Evolutionary conservation across 1,284 basidiomycete genomes (phyloP).

Genomic region (Exobasidium rhododendri): DNA sequence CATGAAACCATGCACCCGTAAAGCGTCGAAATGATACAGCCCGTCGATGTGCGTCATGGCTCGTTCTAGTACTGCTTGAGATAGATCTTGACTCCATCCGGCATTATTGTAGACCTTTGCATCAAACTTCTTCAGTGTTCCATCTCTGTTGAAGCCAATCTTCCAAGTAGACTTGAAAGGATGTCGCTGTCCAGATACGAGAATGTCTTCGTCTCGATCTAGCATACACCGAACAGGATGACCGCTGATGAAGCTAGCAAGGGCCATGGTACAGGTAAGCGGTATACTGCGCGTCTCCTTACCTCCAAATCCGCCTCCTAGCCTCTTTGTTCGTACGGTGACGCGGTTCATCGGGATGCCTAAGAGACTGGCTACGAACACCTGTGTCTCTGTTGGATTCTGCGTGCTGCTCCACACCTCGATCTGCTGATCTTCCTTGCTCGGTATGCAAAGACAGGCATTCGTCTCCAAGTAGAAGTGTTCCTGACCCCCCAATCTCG

Average conservation of each 20-base stretch:
- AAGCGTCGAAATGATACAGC: slow-evolving; percentile 46
- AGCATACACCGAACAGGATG: slow-evolving; percentile 54
- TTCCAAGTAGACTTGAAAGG: slow-evolving; percentile 54
- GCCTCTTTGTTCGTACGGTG: slow-evolving; percentile 47
- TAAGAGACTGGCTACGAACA: slow-evolving; percentile 51
- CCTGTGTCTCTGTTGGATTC: slow-evolving; percentile 54
- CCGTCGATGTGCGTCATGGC: slow-evolving; percentile 55
- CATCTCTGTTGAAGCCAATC: slow-evolving; percentile 51
- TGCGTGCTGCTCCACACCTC: slow-evolving; percentile 55
- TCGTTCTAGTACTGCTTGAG: slow-evolving; percentile 54
- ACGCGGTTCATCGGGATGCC: slow-evolving; percentile 54
- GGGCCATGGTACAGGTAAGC: slow-evolving; percentile 35
- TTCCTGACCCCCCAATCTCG: slow-evolving; percentile 53
- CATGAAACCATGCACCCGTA: slow-evolving; percentile 50
- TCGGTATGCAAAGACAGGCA: slow-evolving; percentile 53
- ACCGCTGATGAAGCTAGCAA: slow-evolving; percentile 51
- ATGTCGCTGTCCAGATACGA: slow-evolving; percentile 54
- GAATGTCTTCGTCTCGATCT: slow-evolving; percentile 56
- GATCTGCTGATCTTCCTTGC: slow-evolving; percentile 54
- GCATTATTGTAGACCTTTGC: slow-evolving; percentile 55
- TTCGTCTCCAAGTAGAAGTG: slow-evolving; percentile 54
- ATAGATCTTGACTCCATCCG: slow-evolving; percentile 54
- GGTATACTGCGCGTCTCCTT: slow-evolving; percentile 49
- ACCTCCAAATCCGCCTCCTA: slow-evolving; percentile 56
- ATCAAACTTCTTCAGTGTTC: slow-evolving; percentile 51